Conservation (phyloP, 225 moss, liverwort and hornwort species). For the Rhytidiadelphus loreus region DNA sequence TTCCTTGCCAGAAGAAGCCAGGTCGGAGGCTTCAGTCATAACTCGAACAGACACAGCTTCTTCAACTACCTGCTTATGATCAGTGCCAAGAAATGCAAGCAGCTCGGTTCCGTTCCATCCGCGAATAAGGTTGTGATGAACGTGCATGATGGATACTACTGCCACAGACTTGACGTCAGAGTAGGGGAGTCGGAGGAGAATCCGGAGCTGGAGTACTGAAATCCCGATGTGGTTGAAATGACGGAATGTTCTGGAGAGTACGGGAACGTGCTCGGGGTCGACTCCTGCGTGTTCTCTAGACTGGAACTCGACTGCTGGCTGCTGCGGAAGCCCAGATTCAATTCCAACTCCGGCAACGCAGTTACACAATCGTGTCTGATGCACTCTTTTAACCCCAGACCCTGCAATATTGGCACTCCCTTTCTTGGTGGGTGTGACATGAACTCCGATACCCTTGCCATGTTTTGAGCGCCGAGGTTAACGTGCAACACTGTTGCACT, state of each 20-base stretch:
- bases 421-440: constrained; percentile 12
- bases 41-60: not conserved
- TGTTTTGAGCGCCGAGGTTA: not conserved
- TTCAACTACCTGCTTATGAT: not conserved
- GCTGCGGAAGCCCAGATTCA: constrained; percentile 17
- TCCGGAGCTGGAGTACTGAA: constrained; percentile 2
- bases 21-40: not conserved
- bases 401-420: constrained; percentile 1
- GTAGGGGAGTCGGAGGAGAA: constrained; percentile 20
- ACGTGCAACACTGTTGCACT: constrained; percentile 16
- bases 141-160: not conserved
- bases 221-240: not conserved
- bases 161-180: constrained; percentile 4
- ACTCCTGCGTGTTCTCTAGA: constrained; percentile 13
- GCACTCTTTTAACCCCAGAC: not conserved
- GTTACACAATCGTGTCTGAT: not conserved
- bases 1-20: not conserved
- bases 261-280: not conserved
- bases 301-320: constrained; percentile 22
- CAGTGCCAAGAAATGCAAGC: not conserved
- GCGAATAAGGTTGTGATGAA: not conserved
- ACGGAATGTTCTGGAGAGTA: constrained; percentile 18
- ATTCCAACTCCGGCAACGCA: not conserved
- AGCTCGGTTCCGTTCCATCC: not conserved
- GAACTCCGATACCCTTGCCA: constrained; percentile 6